Base-by-base conservation (phyloP, 1,284 basidiomycete genomes). In the Apiotrichum akiyoshidainum region DNA sequence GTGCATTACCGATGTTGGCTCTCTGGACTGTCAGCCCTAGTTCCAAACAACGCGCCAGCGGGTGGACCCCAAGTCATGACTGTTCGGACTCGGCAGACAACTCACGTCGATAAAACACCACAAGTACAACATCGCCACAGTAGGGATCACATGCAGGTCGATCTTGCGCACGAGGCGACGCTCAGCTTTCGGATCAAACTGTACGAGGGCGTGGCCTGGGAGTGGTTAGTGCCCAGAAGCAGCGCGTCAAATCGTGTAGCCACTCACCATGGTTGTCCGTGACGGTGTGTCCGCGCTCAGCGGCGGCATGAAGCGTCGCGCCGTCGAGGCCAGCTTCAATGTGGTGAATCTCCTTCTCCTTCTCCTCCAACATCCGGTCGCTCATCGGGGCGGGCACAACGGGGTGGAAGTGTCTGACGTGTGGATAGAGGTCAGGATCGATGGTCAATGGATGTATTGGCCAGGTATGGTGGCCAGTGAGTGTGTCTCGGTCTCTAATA, bases 1-100 rank as follows among this genome's bases (percentile, higher is more conserved):
- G 50, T 37, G 66, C 66, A 44, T 65, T 68, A 3, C 60, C 61
- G 22, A 68, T 68, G 42, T 68, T 63, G 22, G 61, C 61, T 0
- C 58, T 46, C 47, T 54, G 40, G 2, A 31, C 26, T 31, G 42
- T 21, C 9, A 21, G 42, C 10, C 9, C 17, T 11, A 21, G n/a
- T 7, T 5, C 12, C 22, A 31, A 31, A 31, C 4, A 7, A 31
- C 26, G 7, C 26, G 7, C 26, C 26, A 31, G 26, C 26, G 7
- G 4, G 26, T 7, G 4, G 7, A 4, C 26, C 7, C 7, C 26
- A 3, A 7, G 26, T 3, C 26, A 4, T 31, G 4, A 7, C 7
- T 31, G 26, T 31, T 31, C 4, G 26, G 26, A 31, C 4, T 31
- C 26, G 26, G 26, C 3, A 7, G 26, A 12, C 37, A 12, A 54